Conservation (phyloP, 1,139 yeast species). For the Debaryomycetaceae sp. region DNA sequence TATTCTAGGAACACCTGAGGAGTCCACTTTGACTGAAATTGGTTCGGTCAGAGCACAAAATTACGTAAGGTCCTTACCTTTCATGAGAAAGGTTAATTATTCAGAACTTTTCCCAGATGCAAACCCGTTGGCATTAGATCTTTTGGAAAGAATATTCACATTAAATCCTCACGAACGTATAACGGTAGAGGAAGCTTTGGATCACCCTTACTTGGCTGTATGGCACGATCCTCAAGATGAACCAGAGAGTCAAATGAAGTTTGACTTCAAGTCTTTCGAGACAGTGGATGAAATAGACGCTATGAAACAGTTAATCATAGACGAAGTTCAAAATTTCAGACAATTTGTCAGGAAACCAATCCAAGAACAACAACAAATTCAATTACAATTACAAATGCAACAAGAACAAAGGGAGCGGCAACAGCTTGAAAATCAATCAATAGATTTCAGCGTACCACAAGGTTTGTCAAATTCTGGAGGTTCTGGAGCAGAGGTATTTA, state of each 20-base stretch:
- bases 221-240: constrained; percentile 99
- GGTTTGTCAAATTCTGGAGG: not conserved
- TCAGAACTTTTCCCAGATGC: constrained; percentile 73
- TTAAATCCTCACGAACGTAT: constrained; percentile 86
- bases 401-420: constrained; percentile 24
- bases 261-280: constrained; percentile 84
- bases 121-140: constrained; percentile 80
- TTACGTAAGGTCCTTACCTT: constrained; percentile 83
- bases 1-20: constrained; percentile 87
- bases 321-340: constrained; percentile 79
- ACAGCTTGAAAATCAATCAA: constrained; percentile 14
- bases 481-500: not conserved
- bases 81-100: constrained; percentile 80
- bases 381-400: constrained; percentile 34
- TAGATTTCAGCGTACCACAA: not conserved
- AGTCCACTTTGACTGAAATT: constrained; percentile 74
- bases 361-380: constrained; percentile 58
- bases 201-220: constrained; percentile 82
- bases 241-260: constrained; percentile 77
- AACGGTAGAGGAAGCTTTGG: constrained; percentile 82
- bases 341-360: constrained; percentile 76
- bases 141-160: constrained; percentile 77
- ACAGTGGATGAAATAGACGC: constrained; percentile 74
- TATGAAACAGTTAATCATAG: constrained; percentile 73
- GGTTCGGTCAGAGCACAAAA: constrained; percentile 91